These are phyloP conservation scores for Xylariomycetidae sp. DNA, from an alignment of 2,329 filamentous ascomycete genomes.

Conservation along the genomic window DNA sequence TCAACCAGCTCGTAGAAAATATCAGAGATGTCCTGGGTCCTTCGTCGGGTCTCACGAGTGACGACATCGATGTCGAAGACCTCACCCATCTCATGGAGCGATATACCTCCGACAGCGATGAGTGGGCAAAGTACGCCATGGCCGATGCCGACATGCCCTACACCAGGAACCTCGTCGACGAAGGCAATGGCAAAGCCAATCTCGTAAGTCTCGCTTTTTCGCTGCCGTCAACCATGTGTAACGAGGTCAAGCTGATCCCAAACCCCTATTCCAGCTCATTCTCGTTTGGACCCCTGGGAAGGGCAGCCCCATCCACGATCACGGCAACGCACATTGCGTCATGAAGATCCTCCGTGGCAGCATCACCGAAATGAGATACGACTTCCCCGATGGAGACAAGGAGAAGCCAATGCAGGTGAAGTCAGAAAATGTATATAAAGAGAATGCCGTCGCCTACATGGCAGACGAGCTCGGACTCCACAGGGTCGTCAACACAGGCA, in stretches of 20 bases:
- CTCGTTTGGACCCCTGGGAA: constrained; percentile 87
- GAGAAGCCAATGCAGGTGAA: constrained; percentile 58
- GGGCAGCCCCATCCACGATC: constrained; percentile 81
- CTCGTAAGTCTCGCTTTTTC: constrained; percentile 32
- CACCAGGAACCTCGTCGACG: constrained; percentile 84
- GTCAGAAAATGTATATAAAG: constrained; percentile 61
- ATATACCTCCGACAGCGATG: constrained; percentile 63
- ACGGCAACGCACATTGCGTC: constrained; percentile 83
- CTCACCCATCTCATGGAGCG: constrained; percentile 68
- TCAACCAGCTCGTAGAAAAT: constrained; percentile 67
- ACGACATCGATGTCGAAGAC: constrained; percentile 71
- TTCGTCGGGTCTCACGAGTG: constrained; percentile 75
- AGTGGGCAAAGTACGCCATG: constrained; percentile 75
- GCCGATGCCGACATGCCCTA: constrained; percentile 67
- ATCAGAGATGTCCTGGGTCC: constrained; percentile 73
- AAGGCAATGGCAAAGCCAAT: constrained; percentile 69
- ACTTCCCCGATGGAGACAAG: constrained; percentile 56
- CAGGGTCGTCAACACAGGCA: constrained; percentile 70
- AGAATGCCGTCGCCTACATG: constrained; percentile 84
- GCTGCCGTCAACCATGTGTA: not conserved
- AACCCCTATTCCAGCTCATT: constrained; percentile 58
- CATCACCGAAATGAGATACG: constrained; percentile 77
- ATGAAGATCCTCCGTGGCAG: constrained; percentile 83
- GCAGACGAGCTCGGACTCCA: constrained; percentile 85
- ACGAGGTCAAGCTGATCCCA: constrained; percentile 13